A percentile compares a stretch with the other conserved stretches of the same genome.
Conservation (phyloP, 2,329 filamentous ascomycete species). For the Fusarium oligoseptatum region DNA sequence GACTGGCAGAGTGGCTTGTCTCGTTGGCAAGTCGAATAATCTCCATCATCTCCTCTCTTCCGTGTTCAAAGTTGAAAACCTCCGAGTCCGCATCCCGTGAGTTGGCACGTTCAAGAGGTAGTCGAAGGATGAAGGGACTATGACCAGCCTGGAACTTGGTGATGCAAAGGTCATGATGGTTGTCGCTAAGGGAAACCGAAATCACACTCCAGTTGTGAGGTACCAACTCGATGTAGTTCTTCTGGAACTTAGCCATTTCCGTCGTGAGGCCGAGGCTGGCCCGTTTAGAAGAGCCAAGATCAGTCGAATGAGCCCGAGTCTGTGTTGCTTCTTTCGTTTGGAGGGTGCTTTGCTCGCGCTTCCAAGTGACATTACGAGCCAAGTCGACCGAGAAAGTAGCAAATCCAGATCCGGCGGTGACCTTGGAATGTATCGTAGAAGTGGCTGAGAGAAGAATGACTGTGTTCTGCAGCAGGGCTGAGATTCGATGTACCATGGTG, state of each 20-base stretch:
- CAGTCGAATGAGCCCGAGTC: slow-evolving; percentile 7
- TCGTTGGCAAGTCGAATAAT: slow-evolving; percentile 87
- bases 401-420: slow-evolving; percentile 65
- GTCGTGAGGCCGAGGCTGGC: slow-evolving; percentile 61
- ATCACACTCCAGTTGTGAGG: slow-evolving; percentile 87
- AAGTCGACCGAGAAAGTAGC: slow-evolving; percentile 76
- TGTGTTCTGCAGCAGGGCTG: slow-evolving; percentile 73
- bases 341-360: slow-evolving; percentile 71
- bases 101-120: slow-evolving; percentile 86
- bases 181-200: slow-evolving; percentile 86
- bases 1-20: slow-evolving; percentile 77
- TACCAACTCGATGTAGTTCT: slow-evolving; percentile 86
- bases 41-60: slow-evolving; percentile 82
- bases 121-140: slow-evolving; percentile 85
- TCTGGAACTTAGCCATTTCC: slow-evolving; percentile 76
- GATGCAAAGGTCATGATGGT: slow-evolving; percentile 85
- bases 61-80: slow-evolving; percentile 85
- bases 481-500: slow-evolving; percentile 72
- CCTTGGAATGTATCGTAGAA: slow-evolving; percentile 60
- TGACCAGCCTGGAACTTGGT: slow-evolving; percentile 84
- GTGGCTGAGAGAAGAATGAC: slow-evolving; percentile 76
- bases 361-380: slow-evolving; percentile 77
- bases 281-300: slow-evolving; percentile 46
- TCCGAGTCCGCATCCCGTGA: slow-evolving; percentile 83
- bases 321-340: slow-evolving; percentile 52